phyloP scores from a whole-genome alignment of 345 rosid genomes.

The Brassica napus region DNA sequence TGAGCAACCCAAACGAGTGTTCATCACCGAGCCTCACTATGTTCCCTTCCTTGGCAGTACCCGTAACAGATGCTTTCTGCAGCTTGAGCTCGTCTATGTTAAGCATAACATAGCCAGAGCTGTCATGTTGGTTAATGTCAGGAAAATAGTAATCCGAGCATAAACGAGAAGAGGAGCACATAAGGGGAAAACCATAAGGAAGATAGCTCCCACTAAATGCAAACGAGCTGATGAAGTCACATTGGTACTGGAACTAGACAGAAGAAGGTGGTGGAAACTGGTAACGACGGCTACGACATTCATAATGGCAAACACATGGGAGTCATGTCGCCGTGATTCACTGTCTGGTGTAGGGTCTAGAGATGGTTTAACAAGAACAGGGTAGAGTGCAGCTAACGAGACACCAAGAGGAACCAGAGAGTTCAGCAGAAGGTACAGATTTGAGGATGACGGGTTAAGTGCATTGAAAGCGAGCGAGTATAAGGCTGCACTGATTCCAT shows the following conservation, averaged over 20 bases:
- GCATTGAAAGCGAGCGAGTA: constrained; percentile 72
- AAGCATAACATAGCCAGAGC: constrained; percentile 48
- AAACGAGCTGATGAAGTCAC: constrained; percentile 44
- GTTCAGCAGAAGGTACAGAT: constrained; percentile 63
- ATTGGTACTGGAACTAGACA: constrained; percentile 49
- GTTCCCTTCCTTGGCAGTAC: constrained; percentile 44
- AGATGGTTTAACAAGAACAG: constrained; percentile 58
- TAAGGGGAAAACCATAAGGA: constrained; percentile 57
- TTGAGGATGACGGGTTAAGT: constrained; percentile 43
- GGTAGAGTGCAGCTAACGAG: constrained; percentile 50
- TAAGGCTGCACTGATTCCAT: constrained; percentile 74
- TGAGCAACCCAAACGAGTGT: constrained; percentile 52
- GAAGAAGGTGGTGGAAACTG: constrained; percentile 70
- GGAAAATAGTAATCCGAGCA: constrained; percentile 52
- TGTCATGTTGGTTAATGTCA: constrained; percentile 24
- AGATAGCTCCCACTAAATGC: constrained; percentile 53
- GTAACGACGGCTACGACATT: constrained; percentile 58
- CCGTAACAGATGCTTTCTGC: constrained; percentile 45
- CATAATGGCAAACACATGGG: constrained; percentile 54
- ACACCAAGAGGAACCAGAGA: constrained; percentile 57
- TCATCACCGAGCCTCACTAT: constrained; percentile 75
- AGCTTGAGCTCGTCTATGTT: constrained; percentile 54
- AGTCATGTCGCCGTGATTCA: constrained; percentile 43
- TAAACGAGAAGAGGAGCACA: constrained; percentile 61
- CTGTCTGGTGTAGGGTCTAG: constrained; percentile 27